These are phyloP conservation scores for Athelia psychrophila DNA, from an alignment of 1,284 basidiomycete genomes.

Conservation along the genomic window DNA sequence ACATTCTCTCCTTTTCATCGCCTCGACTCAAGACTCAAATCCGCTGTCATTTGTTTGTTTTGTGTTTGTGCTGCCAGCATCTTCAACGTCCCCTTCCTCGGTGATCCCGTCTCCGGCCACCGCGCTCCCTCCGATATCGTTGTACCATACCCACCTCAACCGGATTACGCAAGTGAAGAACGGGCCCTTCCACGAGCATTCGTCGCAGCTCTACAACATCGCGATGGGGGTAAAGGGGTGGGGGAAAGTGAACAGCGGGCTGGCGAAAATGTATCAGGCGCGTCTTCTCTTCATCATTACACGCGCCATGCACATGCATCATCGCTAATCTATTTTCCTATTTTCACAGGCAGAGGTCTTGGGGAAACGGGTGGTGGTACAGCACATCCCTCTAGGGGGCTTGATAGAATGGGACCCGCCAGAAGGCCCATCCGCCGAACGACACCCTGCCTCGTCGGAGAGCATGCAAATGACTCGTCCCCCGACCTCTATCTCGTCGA, in stretches of 20 bases:
- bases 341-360: slow-evolving; percentile 87
- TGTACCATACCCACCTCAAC: slow-evolving; percentile 64
- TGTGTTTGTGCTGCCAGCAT: too few species aligned
- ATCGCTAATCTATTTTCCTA: too few species aligned
- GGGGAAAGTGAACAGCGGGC: slow-evolving; percentile 85
- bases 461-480: too few species aligned
- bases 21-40: not conserved
- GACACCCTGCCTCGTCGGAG: slow-evolving; percentile 90
- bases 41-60: not conserved
- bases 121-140: slow-evolving; percentile 54
- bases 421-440: slow-evolving; percentile 91
- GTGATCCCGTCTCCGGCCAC: not conserved
- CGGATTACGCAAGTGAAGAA: slow-evolving; percentile 80
- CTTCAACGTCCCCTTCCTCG: not conserved
- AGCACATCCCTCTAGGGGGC: slow-evolving; percentile 89
- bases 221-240: slow-evolving; percentile 84
- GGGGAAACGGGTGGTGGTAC: slow-evolving; percentile 93
- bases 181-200: slow-evolving; percentile 91
- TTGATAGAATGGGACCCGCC: slow-evolving; percentile 65
- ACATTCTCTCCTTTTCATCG: slow-evolving; percentile 5
- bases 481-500: too few species aligned
- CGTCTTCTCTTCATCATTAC: too few species aligned
- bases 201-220: slow-evolving; percentile 87
- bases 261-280: slow-evolving; percentile 96
- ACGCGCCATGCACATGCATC: too few species aligned